Evolutionary conservation across 2,329 filamentous ascomycete species (phyloP), one percentile per base, ranked within the genome.

Genomic region (Pseudocercospora ulei): DNA sequence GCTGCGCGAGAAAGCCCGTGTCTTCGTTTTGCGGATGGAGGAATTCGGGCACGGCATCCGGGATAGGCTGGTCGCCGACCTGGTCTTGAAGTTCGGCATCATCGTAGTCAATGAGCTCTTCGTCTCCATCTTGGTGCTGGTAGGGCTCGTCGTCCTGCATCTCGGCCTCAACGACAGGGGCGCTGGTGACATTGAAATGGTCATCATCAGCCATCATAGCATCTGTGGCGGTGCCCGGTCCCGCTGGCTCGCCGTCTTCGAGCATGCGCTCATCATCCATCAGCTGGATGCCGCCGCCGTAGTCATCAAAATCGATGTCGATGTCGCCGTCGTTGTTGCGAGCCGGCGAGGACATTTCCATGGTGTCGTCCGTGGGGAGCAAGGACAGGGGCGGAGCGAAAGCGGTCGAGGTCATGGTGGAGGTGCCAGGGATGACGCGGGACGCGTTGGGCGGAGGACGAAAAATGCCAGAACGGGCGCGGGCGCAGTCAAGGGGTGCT

Each of bases 261-360:
- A 74, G 63, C 37, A 75, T 73, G 41, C 67, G 65, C 48, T 76
- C 70, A 49, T 76, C 71, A 43, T 78, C 67, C 20, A 44, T 46
- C 8, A 48, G 33, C 2, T 50, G 43, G 3, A 38, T 46, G 13
- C 49, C 49, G n/a, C 45, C 50, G 52, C 64, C 61, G 43, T 69
- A 41, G 26, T 47, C 56, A 48, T 76, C 73, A 44, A 78, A 65
- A 48, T 79, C 75, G 44, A 79, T 74, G 41, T 75, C 72, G 38
- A 72, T 70, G 39, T 75, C 70, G 35, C 64, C 65, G 37, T 71
- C 67, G 27, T 57, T 58, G 30, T 62, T 50, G 22, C 59, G 66
- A 65, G 16, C 54, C 47, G 26, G 70, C 64, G 70, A 64, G 50
- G 71, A 64, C 53, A 78, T 64, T 46, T 75, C 71, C 72, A 75